Conservation (phyloP, 2,329 filamentous ascomycete genomes). For the Truncatella angustata region DNA sequence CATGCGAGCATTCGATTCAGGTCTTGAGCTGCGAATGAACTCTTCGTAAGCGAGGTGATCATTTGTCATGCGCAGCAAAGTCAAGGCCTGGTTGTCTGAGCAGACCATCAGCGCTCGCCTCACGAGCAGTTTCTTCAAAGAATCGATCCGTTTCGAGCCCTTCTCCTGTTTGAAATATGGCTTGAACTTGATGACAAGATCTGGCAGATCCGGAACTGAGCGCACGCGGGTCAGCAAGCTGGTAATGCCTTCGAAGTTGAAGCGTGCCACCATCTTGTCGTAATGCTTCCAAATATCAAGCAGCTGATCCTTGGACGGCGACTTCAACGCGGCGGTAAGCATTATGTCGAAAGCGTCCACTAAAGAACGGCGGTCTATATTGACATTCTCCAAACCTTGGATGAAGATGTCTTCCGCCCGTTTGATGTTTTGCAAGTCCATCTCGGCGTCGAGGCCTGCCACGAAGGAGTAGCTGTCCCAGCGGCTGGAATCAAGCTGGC, state of each 20-base stretch:
- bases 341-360: constrained; percentile 43
- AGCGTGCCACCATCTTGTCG: constrained; percentile 22
- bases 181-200: constrained; percentile 22
- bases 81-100: constrained; percentile 23
- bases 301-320: constrained; percentile 16
- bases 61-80: constrained; percentile 39
- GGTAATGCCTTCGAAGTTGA: constrained; percentile 25
- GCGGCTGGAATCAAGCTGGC: constrained; percentile 28
- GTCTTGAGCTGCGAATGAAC: constrained; percentile 35
- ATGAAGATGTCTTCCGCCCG: constrained; percentile 40
- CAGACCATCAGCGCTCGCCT: constrained; percentile 26
- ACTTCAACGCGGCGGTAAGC: constrained; percentile 37
- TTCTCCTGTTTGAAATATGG: constrained; percentile 12
- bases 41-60: constrained; percentile 41
- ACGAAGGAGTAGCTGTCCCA: constrained; percentile 42
- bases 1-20: constrained; percentile 14
- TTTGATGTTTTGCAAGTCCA: constrained; percentile 36
- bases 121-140: constrained; percentile 22
- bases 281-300: constrained; percentile 22
- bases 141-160: constrained; percentile 8
- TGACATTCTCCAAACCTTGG: constrained; percentile 28
- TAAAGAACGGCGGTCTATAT: constrained; percentile 25
- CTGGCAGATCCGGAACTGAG: constrained; percentile 22
- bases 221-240: constrained; percentile 20
- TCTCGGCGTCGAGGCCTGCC: constrained; percentile 38